Base-by-base conservation (phyloP, 2,329 filamentous ascomycete genomes). In the Ilyonectria sp. region DNA sequence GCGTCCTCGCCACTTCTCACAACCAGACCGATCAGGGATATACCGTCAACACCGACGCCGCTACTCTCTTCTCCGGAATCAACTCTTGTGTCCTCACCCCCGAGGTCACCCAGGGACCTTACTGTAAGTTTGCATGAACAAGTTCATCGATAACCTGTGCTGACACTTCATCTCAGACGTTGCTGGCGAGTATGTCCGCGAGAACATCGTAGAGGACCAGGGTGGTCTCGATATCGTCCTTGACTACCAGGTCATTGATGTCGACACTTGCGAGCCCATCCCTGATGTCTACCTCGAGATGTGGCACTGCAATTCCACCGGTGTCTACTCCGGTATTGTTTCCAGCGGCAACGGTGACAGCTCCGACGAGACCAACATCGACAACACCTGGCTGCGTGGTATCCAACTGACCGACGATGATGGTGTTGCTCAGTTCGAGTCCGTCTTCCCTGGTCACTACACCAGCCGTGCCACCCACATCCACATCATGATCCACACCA, bases 21-120 rank as follows among this genome's bases (percentile, higher is more conserved):
- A 83, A 85, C 72, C 71, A 79, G 62, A 82, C 82, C 8, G 76
- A 77, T 29, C 62, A 75, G 19, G 76, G 76, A 6, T 81, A 78
- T 68, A 79, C 74, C 10, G 50, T 71, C 5, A 69, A 77, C 31
- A 80, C 80, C 2, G 71, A 75, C 10, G 69, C 79, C 7, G 71
- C 73, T 53, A 76, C 70, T 65, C 75, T 84, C 9, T 85, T 85
- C 66, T 75, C 79, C 3, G 77, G 78, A 23, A 80, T 81, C 56
- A 79, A 77, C 31, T 81, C 83, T 17, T 88, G 86, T 60, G 79
- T 86, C 11, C 78, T 88, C 29, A 83, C 80, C 4, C 84, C 85
- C 0, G 86, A 87, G 70, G 83, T 84, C 11, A 87, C 84, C 3
- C 79, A 86, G 72, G 86, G 86, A 2, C 86, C 86, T 70, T 74